Percentiles rank a stretch among this genome's conserved stretches.
Conservation (phyloP, 2,329 filamentous ascomycete genomes). For the Coniochaeta sp. region DNA sequence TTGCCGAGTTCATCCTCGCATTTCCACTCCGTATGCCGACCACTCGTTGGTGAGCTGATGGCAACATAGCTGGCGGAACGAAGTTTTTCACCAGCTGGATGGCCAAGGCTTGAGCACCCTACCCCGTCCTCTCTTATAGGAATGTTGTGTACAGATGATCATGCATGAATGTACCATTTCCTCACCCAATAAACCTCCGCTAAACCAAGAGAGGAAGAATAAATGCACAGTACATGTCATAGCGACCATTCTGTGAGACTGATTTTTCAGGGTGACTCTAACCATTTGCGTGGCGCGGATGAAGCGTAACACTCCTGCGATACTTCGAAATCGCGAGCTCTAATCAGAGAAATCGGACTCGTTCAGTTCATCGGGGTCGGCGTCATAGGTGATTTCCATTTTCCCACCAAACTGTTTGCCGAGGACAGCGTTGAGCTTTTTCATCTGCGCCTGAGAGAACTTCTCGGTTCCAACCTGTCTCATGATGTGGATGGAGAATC, state of each 20-base stretch:
- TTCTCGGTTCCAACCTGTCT: conserved; percentile 19
- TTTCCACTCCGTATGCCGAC: not conserved
- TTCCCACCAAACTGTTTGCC: conserved; percentile 18
- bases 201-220: not conserved
- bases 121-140: too few relatives aligned
- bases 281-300: not conserved
- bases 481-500: conserved; percentile 24
- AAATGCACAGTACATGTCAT: not conserved
- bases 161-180: too few relatives aligned
- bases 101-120: too few relatives aligned
- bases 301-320: not conserved
- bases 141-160: too few relatives aligned
- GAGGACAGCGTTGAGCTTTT: conserved; percentile 16
- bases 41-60: not conserved
- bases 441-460: conserved; percentile 18
- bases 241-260: not conserved
- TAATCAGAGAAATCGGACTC: conserved; percentile 25
- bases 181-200: not conserved
- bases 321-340: not conserved
- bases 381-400: conserved; percentile 23
- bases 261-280: not conserved
- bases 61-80: not conserved
- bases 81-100: not conserved
- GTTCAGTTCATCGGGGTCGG: conserved; percentile 25
- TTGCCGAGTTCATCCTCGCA: not conserved